Evolutionary conservation across 2,329 filamentous ascomycete species (phyloP).

Genomic region (Monosporascus sp.): DNA sequence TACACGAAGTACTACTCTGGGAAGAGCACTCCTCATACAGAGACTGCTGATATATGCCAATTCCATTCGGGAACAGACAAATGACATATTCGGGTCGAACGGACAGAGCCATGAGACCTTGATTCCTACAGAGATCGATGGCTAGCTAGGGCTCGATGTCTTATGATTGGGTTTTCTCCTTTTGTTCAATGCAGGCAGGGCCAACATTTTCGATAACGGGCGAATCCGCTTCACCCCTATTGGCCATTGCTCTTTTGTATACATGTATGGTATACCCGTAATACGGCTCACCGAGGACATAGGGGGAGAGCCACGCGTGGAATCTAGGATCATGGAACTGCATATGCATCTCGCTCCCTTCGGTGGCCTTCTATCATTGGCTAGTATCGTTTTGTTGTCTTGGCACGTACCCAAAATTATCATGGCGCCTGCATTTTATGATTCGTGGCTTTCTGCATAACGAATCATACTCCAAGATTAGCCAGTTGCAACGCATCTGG

Average conservation of each 20-base stretch:
- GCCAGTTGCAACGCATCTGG: too few species aligned
- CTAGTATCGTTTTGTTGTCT: background rate
- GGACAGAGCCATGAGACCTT: background rate
- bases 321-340: too few species aligned
- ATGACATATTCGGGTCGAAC: background rate
- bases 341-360: too few species aligned
- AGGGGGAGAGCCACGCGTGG: background rate
- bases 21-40: background rate
- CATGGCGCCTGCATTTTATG: too few species aligned
- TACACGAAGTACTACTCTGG: background rate
- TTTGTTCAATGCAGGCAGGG: background rate
- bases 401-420: too few species aligned
- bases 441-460: background rate
- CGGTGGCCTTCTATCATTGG: background rate
- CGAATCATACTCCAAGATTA: background rate
- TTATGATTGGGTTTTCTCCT: conserved; percentile 1
- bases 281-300: background rate
- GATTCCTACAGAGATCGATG: background rate
- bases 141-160: background rate
- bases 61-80: background rate
- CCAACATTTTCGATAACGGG: background rate
- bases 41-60: background rate
- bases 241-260: conserved; percentile 1
- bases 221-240: background rate
- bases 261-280: background rate